Evolutionary conservation across 345 rosid genomes (phyloP).

Genomic region (Kandelia obovata): DNA sequence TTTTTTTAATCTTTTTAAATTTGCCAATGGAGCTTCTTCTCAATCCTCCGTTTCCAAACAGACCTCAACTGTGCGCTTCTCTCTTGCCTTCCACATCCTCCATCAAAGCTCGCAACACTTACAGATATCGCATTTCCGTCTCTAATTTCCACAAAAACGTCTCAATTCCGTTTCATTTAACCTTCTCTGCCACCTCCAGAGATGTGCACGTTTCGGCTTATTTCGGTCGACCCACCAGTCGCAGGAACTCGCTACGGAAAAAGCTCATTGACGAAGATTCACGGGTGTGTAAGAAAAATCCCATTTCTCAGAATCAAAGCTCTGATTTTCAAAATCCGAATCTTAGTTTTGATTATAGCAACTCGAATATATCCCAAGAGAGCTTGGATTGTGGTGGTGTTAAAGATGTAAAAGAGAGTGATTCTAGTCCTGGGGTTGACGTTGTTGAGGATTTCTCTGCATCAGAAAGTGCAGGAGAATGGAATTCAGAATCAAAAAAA

Average conservation of each 20-base stretch:
- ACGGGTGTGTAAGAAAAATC: conserved; percentile 46
- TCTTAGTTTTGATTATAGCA: conserved; percentile 12
- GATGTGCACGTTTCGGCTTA: conserved; percentile 46
- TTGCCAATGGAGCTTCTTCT: conserved; percentile 40
- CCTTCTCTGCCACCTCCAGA: conserved; percentile 10
- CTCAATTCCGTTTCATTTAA: conserved; percentile 19
- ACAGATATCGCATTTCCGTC: conserved; percentile 7
- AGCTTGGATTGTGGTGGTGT: conserved; percentile 15
- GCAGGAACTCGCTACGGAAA: conserved; percentile 67
- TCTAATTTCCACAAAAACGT: conserved; percentile 25
- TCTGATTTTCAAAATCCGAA: conserved; percentile 27
- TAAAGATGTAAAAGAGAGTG: conserved; percentile 10
- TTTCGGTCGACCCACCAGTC: conserved; percentile 44
- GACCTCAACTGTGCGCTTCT: conserved; percentile 18
- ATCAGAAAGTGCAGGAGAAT: conserved; percentile 20
- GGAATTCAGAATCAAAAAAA: conserved; percentile 16
- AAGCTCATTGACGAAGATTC: conserved; percentile 46
- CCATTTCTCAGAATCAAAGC: conserved; percentile 25
- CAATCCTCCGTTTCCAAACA: conserved; percentile 25
- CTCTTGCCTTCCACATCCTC: conserved; percentile 33
- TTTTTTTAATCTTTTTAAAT: neutral
- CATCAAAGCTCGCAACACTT: conserved; percentile 14
- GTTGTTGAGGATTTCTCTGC: conserved; percentile 18
- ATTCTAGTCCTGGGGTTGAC: conserved; percentile 12
- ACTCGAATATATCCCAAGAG: conserved; percentile 3